Evolutionary conservation across 139 green algal species (phyloP), one percentile per base, ranked within the genome.

Genomic region (Chlorella vulgaris): DNA sequence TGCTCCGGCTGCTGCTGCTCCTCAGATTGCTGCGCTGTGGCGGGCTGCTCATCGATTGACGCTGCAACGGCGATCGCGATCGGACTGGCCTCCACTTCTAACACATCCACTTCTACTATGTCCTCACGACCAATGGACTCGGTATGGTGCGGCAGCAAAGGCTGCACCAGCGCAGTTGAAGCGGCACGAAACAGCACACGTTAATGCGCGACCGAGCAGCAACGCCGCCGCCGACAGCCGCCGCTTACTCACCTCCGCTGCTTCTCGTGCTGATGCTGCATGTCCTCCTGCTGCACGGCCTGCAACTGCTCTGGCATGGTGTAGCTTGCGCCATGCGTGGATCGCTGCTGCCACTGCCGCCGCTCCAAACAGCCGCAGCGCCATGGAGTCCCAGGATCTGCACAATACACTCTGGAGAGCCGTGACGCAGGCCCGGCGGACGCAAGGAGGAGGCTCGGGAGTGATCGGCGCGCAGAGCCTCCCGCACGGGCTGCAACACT

Each of bases 301-400:
- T 40, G 2, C 42, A 3, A 18, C 18, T 2, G 69, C 29, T 15
- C 69, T 29, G n/a, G 69, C 39, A 7, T 42, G 69, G 39, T 63
- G 69, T 21, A 76, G 43, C 29, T 63, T n/a, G 26, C 69, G 69
- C 42, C 42, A 62, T 42, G 69, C 69, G 69, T 76, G 69, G 29
- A 76, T 21, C 28, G 42, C 69, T 29, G 51, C 39, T 13, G 69
- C 69, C 42, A 76, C n/a, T 7, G 69, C 69, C 19, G 69, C 69
- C n/a, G 69, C 69, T 21, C 42, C 69, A 21, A 33, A 62, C 28
- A 76, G 69, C n/a, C 69, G 69, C 29, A 76, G 69, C 28, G 69
- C 69, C 43, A 76, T 10, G 7, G 36, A 28, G 69, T 76, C 69
- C 69, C 69, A 76, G 3, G 42, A 33, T 5, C 69, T 76, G 69